Percentiles rank a stretch among this genome's conserved stretches.
phyloP scores from a whole-genome alignment of 2,329 filamentous ascomycete genomes.

The Xenoacremonium recifei region DNA sequence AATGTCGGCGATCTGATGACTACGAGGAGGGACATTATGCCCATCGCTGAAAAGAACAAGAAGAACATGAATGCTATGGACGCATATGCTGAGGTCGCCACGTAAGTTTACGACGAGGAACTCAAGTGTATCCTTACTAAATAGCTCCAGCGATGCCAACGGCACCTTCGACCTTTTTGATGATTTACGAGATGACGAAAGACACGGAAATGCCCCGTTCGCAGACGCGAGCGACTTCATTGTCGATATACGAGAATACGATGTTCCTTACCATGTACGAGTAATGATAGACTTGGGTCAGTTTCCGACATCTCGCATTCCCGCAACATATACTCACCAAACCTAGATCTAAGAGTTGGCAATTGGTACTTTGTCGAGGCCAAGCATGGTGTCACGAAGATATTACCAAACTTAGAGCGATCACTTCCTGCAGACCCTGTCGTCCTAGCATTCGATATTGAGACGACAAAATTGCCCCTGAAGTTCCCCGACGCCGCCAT shows the following conservation, averaged over 20 bases:
- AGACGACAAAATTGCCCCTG: conserved; percentile 90
- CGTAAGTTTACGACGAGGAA: conserved; percentile 50
- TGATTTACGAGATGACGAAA: conserved; percentile 76
- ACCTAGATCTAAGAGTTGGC: conserved; percentile 83
- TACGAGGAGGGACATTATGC: conserved; percentile 81
- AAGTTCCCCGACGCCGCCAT: conserved; percentile 95
- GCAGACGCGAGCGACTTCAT: conserved; percentile 94
- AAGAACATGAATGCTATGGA: conserved; percentile 97
- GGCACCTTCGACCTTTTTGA: conserved; percentile 95
- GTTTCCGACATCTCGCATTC: conserved; percentile 9
- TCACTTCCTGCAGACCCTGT: conserved; percentile 90
- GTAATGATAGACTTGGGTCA: conserved; percentile 91
- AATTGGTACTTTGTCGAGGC: conserved; percentile 97
- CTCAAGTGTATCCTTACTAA: conserved; percentile 11
- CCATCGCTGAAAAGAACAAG: conserved; percentile 93
- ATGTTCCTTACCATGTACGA: conserved; percentile 98
- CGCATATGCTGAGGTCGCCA: conserved; percentile 93
- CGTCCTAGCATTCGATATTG: conserved; percentile 99
- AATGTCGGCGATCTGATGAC: conserved; percentile 85
- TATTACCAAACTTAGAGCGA: conserved; percentile 82
- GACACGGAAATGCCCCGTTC: conserved; percentile 71
- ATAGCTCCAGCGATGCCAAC: conserved; percentile 55
- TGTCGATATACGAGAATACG: conserved; percentile 97
- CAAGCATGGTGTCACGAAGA: conserved; percentile 83
- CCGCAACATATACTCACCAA: conserved; percentile 18